A percentile compares a stretch with the other conserved stretches of the same genome.
Conservation (phyloP, 371 early-diverging fungal species). For the Capillidium rhysosporum region DNA sequence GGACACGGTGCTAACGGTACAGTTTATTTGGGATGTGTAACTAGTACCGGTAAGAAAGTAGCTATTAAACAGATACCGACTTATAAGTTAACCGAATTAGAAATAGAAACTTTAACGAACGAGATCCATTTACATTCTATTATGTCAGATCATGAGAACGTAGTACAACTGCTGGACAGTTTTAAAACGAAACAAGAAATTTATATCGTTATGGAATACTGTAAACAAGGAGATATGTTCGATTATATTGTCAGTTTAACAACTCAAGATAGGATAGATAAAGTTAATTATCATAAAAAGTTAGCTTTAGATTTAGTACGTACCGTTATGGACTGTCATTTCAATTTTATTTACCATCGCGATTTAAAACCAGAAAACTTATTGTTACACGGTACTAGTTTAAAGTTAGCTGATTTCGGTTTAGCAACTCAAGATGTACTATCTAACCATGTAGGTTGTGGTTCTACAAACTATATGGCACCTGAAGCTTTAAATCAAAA, state of each 20-base stretch:
- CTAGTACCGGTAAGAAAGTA: slow-evolving; percentile 37
- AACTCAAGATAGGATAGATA: not conserved
- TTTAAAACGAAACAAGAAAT: not conserved
- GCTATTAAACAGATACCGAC: slow-evolving; percentile 40
- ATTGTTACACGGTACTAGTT: slow-evolving; percentile 15
- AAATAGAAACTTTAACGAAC: not conserved
- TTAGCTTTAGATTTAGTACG: slow-evolving; percentile 22
- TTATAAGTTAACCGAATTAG: not conserved
- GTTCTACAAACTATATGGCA: slow-evolving; percentile 80
- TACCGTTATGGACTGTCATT: slow-evolving; percentile 35
- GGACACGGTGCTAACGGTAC: slow-evolving; percentile 27
- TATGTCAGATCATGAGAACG: not conserved
- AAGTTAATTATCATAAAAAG: not conserved
- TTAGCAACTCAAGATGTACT: slow-evolving; percentile 53
- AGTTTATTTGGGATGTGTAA: slow-evolving; percentile 17
- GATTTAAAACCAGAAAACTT: slow-evolving; percentile 50
- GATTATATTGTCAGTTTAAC: slow-evolving; percentile 1
- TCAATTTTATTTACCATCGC: slow-evolving; percentile 35
- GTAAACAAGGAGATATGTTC: slow-evolving; percentile 39
- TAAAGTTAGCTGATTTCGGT: slow-evolving; percentile 89
- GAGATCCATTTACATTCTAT: not conserved
- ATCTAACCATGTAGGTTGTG: slow-evolving; percentile 74
- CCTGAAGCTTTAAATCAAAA: slow-evolving; percentile 25
- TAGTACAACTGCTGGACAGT: not conserved
- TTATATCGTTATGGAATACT: slow-evolving; percentile 39